These are phyloP conservation scores for Rhinocladiella similis DNA, from an alignment of 2,329 filamentous ascomycete species.

Conservation along the genomic window DNA sequence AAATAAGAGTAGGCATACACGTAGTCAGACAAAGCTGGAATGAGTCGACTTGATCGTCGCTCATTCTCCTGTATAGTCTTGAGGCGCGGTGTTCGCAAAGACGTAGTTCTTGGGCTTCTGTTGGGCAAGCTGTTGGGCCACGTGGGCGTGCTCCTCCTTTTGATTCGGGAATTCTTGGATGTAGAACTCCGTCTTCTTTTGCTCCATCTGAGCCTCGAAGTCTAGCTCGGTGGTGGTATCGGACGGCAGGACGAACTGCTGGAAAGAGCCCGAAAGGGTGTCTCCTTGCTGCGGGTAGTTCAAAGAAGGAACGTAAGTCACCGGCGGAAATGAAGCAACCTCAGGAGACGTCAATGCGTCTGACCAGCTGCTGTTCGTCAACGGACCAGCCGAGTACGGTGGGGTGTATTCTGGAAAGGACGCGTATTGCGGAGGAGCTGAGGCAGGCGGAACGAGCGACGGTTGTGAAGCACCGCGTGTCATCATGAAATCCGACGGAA, in stretches of 20 bases:
- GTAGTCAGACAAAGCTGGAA: neutral
- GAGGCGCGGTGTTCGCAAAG: slow-evolving; percentile 45
- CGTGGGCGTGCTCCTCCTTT: slow-evolving; percentile 42
- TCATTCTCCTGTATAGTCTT: slow-evolving; percentile 32
- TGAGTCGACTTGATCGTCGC: neutral
- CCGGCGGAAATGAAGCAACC: slow-evolving; percentile 36
- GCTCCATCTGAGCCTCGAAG: slow-evolving; percentile 28
- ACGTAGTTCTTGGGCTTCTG: slow-evolving; percentile 45
- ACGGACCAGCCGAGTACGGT: slow-evolving; percentile 37
- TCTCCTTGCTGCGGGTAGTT: slow-evolving; percentile 33
- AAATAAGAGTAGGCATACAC: slow-evolving; percentile 1
- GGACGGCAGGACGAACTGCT: slow-evolving; percentile 27
- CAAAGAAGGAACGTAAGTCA: slow-evolving; percentile 39
- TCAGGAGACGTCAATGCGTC: slow-evolving; percentile 45
- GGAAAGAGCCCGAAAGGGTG: slow-evolving; percentile 37
- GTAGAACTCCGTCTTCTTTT: slow-evolving; percentile 42
- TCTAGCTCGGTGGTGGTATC: slow-evolving; percentile 22
- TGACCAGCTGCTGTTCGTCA: slow-evolving; percentile 44
- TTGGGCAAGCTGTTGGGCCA: slow-evolving; percentile 42
- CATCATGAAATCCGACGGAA: slow-evolving; percentile 41
- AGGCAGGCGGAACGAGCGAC: slow-evolving; percentile 40
- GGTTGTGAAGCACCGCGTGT: slow-evolving; percentile 27
- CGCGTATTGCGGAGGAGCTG: slow-evolving; percentile 45
- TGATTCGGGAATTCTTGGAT: slow-evolving; percentile 48
- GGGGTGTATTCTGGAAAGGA: slow-evolving; percentile 43